Percentiles rank a stretch among this genome's conserved stretches.
Conservation (phyloP, 768 basidiomycete genomes). For the Daedaleopsis sinensis region DNA sequence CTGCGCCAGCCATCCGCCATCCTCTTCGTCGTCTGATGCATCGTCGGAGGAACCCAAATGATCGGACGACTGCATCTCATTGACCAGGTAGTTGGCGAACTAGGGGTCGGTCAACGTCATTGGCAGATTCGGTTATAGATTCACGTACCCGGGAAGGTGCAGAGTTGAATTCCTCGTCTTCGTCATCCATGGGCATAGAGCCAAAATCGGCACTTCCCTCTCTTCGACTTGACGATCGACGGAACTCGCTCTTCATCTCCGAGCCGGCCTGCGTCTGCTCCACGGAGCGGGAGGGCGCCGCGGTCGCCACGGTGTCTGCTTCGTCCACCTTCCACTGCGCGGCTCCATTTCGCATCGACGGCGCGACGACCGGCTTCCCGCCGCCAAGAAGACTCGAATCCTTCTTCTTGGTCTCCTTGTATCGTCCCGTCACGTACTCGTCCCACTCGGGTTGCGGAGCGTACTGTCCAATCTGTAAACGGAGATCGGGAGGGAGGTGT, state of each 20-base stretch:
- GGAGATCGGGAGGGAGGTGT: conserved; percentile 82
- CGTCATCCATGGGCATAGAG: conserved; percentile 46
- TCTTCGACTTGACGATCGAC: conserved; percentile 48
- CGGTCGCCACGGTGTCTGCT: conserved; percentile 29
- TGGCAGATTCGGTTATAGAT: not conserved
- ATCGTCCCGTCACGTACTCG: conserved; percentile 83
- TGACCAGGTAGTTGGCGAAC: conserved; percentile 81
- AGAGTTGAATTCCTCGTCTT: conserved; percentile 45
- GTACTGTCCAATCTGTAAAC: conserved; percentile 60
- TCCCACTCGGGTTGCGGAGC: conserved; percentile 88
- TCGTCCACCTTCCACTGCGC: conserved; percentile 76
- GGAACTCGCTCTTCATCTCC: conserved; percentile 60
- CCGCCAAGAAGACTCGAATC: conserved; percentile 85
- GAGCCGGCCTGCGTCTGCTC: conserved; percentile 21
- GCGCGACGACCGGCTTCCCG: conserved; percentile 68
- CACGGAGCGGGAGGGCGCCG: conserved; percentile 16
- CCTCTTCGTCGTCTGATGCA: conserved; percentile 65
- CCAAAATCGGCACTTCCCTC: conserved; percentile 71
- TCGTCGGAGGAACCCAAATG: conserved; percentile 56
- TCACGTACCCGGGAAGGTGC: conserved; percentile 49
- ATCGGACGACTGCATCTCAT: conserved; percentile 69
- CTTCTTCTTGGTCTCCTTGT: conserved; percentile 82
- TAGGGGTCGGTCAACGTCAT: conserved; percentile 31
- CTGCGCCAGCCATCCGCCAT: conserved; percentile 79
- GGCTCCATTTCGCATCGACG: conserved; percentile 61